Evolutionary conservation across 2,329 filamentous ascomycete genomes (phyloP), one percentile per base, ranked within the genome.

Genomic region (Corniculantispora saksenae): DNA sequence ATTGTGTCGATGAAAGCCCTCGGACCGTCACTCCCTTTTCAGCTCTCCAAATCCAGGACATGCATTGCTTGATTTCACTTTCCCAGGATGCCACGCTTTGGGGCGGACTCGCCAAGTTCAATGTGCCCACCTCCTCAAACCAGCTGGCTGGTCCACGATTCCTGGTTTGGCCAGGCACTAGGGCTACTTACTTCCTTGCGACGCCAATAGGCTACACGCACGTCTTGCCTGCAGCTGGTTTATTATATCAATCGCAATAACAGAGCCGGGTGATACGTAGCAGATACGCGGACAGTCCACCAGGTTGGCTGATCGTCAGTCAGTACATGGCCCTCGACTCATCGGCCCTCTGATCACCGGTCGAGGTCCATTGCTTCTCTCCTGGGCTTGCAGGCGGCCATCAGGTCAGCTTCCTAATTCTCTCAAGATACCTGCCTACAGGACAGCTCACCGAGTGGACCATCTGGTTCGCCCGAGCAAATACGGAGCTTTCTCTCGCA

Each of bases 91-190:
- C 23, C 32, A 29, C 58, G 19, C 23, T 32, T 35, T 50, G 43
- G 3, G 45, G 8, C 38, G 12, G 38, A 7, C 32, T n/a, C 58
- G 17, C 15, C 47, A 35, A n/a, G 50, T 47, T 40, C 38, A 32
- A 32, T 21, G 35, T 62, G n/a, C 60, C 60, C 51, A 19, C 25
- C 51, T 32, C 58, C 10, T n/a, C 60, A 40, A 56, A 35, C 35
- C 60, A 50, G 60, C 51, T 63, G 23, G 38, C 60, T 55, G 51
- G 51, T 55, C 60, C 51, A n/a, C 60, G 40, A 55, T 54, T 23
- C 38, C 50, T 43, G 38, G 40, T 19, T 25, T 38, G 48, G 25
- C 50, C 50, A 56, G 60, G 38, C 50, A 63, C 60, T 61, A 45
- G 38, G 38, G 27, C 48, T 47, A n/a, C 25, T 38, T 55, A 21